phyloP scores from a whole-genome alignment of 2,329 filamentous ascomycete genomes.

The Fusarium luffae region DNA sequence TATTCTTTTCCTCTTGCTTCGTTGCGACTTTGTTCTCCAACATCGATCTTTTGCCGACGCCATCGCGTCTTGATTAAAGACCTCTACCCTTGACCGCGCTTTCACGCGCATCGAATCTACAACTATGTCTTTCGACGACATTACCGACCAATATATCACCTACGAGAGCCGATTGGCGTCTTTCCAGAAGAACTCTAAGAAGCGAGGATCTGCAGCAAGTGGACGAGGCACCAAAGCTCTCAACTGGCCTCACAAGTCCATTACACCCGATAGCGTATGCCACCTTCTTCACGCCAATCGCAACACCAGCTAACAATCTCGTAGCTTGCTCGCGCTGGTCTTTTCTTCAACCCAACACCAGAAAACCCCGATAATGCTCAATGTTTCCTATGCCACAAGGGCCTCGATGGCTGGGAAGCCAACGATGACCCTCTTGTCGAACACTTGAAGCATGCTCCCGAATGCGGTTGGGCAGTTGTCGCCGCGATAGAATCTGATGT shows the following conservation, averaged over 20 bases:
- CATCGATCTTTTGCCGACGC: slow-evolving; percentile 14
- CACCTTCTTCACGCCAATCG: slow-evolving; percentile 3
- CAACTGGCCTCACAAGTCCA: slow-evolving; percentile 78
- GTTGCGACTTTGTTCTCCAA: slow-evolving; percentile 16
- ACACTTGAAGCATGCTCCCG: slow-evolving; percentile 83
- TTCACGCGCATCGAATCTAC: slow-evolving; percentile 35
- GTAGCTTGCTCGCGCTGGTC: slow-evolving; percentile 89
- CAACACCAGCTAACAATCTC: slow-evolving; percentile 38
- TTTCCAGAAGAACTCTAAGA: slow-evolving; percentile 76
- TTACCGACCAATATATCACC: slow-evolving; percentile 65
- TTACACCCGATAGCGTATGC: slow-evolving; percentile 48
- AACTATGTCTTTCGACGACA: slow-evolving; percentile 51
- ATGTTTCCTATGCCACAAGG: slow-evolving; percentile 87
- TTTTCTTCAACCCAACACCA: slow-evolving; percentile 84
- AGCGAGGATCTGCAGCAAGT: slow-evolving; percentile 74
- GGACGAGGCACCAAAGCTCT: slow-evolving; percentile 63
- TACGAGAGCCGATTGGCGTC: slow-evolving; percentile 82
- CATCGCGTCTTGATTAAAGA: slow-evolving; percentile 35
- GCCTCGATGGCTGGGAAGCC: slow-evolving; percentile 91
- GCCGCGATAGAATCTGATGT: slow-evolving; percentile 70
- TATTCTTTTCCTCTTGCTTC: background rate
- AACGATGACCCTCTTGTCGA: slow-evolving; percentile 86
- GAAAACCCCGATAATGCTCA: slow-evolving; percentile 86
- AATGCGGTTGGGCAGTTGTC: slow-evolving; percentile 89
- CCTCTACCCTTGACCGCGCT: slow-evolving; percentile 28